Evolutionary conservation across 2,329 filamentous ascomycete species (phyloP).

Genomic region (Atkinsonella texensis): DNA sequence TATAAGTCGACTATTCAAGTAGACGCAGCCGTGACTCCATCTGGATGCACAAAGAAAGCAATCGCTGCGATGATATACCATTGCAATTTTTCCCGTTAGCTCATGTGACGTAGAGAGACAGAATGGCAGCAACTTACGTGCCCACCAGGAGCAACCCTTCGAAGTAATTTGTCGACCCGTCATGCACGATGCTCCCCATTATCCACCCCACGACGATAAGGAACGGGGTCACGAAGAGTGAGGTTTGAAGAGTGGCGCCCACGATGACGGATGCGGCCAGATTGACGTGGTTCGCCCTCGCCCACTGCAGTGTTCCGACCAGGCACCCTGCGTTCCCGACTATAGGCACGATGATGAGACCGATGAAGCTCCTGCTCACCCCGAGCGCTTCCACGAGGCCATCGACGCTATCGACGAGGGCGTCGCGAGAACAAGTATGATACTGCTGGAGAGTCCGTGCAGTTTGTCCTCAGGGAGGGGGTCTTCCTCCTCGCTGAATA

Average conservation of each 20-base stretch:
- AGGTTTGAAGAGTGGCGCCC: conserved; percentile 11
- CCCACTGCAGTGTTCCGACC: conserved; percentile 10
- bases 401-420: conserved; percentile 14
- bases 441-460: conserved; percentile 8
- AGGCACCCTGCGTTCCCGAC: conserved; percentile 11
- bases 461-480: conserved; percentile 6
- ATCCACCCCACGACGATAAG: conserved; percentile 9
- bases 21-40: background rate
- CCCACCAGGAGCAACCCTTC: conserved; percentile 9
- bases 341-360: conserved; percentile 10
- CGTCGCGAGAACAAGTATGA: conserved; percentile 9
- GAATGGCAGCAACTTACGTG: conserved; percentile 7
- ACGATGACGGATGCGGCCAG: conserved; percentile 11
- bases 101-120: background rate
- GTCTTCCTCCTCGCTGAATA: conserved; percentile 8
- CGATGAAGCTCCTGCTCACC: conserved; percentile 10
- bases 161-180: conserved; percentile 10
- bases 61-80: conserved; percentile 9
- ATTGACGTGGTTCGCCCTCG: conserved; percentile 8
- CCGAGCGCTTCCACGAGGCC: conserved; percentile 9
- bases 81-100: background rate
- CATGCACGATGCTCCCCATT: conserved; percentile 9
- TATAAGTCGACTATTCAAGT: background rate
- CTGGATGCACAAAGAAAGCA: conserved; percentile 9
- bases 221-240: conserved; percentile 11